Evolutionary conservation across 2,329 filamentous ascomycete genomes (phyloP).

Genomic region (Aspergillus pseudoterreus): DNA sequence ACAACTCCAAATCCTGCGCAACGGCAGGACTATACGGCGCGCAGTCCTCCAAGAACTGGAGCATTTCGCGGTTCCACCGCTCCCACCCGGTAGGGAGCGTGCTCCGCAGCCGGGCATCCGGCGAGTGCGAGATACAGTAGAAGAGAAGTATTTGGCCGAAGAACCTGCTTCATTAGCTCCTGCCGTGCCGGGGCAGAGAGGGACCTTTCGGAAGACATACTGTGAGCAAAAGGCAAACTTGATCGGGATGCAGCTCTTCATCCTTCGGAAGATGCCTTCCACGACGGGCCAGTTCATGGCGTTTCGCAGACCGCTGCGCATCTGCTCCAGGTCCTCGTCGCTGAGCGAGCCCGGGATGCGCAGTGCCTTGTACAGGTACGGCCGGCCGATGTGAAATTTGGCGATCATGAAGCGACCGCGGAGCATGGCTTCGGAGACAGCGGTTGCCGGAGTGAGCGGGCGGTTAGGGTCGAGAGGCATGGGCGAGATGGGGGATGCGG

Average conservation of each 20-base stretch:
- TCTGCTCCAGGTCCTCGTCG: constrained; percentile 39
- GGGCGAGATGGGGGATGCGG: constrained; percentile 20
- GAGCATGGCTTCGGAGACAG: constrained; percentile 37
- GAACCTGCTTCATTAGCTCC: constrained; percentile 23
- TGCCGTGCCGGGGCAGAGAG: background rate
- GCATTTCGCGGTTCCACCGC: constrained; percentile 40
- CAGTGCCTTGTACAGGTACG: constrained; percentile 43
- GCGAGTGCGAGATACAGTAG: constrained; percentile 39
- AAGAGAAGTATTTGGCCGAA: constrained; percentile 43
- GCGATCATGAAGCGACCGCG: constrained; percentile 35
- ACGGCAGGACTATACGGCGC: constrained; percentile 37
- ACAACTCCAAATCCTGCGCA: constrained; percentile 37
- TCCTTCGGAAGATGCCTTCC: constrained; percentile 36
- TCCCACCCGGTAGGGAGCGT: constrained; percentile 39
- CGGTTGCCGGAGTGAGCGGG: constrained; percentile 31
- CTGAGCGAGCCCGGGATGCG: constrained; percentile 33
- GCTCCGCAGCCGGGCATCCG: constrained; percentile 30
- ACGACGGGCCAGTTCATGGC: constrained; percentile 42
- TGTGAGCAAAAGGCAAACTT: constrained; percentile 41
- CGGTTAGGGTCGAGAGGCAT: constrained; percentile 15
- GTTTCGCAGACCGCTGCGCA: constrained; percentile 35
- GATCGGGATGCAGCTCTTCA: constrained; percentile 42
- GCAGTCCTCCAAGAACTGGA: constrained; percentile 38
- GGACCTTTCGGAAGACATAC: constrained; percentile 16
- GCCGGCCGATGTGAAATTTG: constrained; percentile 39